Evolutionary conservation across 306 rosid species (phyloP), one percentile per base, ranked within the genome.

Genomic region (Cicer cuneatum): DNA sequence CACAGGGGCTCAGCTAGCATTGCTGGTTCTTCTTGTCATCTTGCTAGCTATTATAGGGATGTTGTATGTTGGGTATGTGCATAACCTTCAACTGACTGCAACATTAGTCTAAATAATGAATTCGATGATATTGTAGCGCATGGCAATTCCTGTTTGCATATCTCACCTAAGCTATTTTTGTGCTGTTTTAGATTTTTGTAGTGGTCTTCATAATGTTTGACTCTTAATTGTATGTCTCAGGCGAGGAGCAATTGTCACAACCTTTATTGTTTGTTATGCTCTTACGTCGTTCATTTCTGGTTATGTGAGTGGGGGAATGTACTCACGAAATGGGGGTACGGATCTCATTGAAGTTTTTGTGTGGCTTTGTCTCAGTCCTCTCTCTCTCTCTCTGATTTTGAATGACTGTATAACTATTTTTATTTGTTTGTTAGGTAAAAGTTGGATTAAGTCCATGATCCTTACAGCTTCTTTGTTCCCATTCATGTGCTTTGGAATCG

Each of bases 281-380:
- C 97, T 95, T 74, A 95, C 99, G 37, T 95, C 99, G 15, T 95
- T 92, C 86, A 95, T 95, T 84, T 95, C 98, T 85, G 99, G 99
- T 74, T 95, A 95, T 64, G 99, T 95, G 47, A 95, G 95, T 82
- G 99, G 93, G 75, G 97, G 99, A 77, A 95, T 95, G 99, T 95
- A 92, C 87, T 95, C 99, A 54, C 82, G 99, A 66, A 83, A 86
- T 84, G 99, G 99, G 78, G 99, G 98, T 89, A 81, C 66, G 90
- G 41, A 52, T 75, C 16, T 78, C 62, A 5, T 75, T 73, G 24
- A 62, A 39, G 66, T 29, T 82, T 41, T 43, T 53, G 47, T 46
- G 57, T 63, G 72, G 21, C 73, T 69, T 76, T 78, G 43, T 61
- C 57, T 80, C 5, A 2, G 78, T 65, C 19, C 52, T 69, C 72